Conservation (phyloP, 345 rosid genomes). For the Rhodamnia rubescens region DNA sequence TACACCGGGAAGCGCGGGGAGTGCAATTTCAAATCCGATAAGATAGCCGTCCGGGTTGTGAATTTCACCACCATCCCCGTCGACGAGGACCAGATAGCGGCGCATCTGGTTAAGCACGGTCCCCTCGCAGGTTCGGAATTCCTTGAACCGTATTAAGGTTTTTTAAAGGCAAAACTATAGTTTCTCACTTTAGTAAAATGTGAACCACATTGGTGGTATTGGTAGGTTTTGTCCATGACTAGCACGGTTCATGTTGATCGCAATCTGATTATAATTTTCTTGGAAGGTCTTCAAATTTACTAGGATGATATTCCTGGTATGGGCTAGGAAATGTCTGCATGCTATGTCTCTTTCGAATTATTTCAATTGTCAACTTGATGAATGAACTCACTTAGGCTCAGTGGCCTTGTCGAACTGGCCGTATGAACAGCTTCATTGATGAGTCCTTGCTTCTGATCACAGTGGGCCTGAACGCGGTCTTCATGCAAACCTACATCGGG, state of each 20-base stretch:
- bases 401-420: neutral
- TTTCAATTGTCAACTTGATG: neutral
- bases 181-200: neutral
- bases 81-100: constrained; percentile 68
- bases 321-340: neutral
- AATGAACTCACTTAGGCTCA: neutral
- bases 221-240: neutral
- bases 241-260: neutral
- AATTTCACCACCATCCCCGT: constrained; percentile 56
- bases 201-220: fast-evolving
- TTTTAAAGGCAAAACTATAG: neutral
- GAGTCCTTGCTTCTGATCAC: neutral
- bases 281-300: neutral
- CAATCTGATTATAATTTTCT: neutral
- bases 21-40: constrained; percentile 47
- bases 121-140: constrained; percentile 51
- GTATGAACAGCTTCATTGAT: neutral
- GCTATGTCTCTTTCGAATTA: neutral
- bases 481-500: constrained; percentile 93
- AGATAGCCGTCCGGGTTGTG: constrained; percentile 40
- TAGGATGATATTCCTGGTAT: neutral
- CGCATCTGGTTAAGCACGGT: constrained; percentile 62
- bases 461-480: constrained; percentile 72
- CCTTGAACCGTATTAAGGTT: no score
- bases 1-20: constrained; percentile 47